Conservation (phyloP, 345 rosid genomes). For the Gossypium turneri region DNA sequence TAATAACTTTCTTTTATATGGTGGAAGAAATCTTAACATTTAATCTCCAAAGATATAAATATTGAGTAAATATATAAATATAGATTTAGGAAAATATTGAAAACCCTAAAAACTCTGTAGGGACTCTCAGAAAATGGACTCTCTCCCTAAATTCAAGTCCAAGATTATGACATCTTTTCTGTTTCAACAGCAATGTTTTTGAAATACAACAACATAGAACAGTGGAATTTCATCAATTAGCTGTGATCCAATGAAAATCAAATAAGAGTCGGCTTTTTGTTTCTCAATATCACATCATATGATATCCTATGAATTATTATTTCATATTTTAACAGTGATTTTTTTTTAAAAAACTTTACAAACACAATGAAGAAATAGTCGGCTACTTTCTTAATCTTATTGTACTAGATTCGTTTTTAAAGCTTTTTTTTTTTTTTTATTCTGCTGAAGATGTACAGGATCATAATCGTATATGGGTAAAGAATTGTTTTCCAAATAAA, state of each 20-base stretch:
- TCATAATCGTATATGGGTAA: too few relatives aligned
- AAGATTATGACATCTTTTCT: slow-evolving; percentile 6
- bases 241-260: slow-evolving; percentile 4
- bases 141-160: neutral
- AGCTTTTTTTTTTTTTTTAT: too few relatives aligned
- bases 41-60: neutral
- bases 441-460: too few relatives aligned
- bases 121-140: neutral
- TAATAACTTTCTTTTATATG: neutral
- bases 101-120: neutral
- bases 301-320: neutral
- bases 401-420: too few relatives aligned
- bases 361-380: too few relatives aligned
- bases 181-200: neutral
- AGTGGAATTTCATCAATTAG: neutral
- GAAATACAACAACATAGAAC: neutral
- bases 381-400: too few relatives aligned
- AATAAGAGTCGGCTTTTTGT: neutral
- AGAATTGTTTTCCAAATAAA: too few relatives aligned
- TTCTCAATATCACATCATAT: neutral
- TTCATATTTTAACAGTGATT: too few relatives aligned
- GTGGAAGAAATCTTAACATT: neutral
- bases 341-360: too few relatives aligned
- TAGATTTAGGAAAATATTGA: neutral
- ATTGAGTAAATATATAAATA: neutral